Evolutionary conservation across 1,139 yeast species (phyloP), one percentile per base, ranked within the genome.

Genomic region (Debaryomyces sp.): DNA sequence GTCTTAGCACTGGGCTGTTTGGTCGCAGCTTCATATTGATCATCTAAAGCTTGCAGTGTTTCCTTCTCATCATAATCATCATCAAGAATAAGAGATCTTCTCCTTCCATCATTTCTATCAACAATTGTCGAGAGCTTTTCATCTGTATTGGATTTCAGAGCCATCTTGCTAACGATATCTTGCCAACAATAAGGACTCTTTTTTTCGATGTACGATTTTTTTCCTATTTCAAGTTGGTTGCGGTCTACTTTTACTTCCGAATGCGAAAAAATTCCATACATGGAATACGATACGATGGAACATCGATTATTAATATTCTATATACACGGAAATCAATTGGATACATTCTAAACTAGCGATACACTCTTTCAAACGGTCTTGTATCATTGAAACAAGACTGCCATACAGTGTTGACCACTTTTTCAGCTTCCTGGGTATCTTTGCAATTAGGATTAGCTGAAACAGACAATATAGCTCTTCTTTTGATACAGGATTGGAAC

Each of bases 301-400:
- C n/a, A 38, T 38, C 10, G 13, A 35, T 35, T 35, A 12, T 21
- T 17, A 21, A 9, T n/a, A 35, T n/a, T n/a, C 12, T 38, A 38
- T 38, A 27, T 38, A 38, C 41, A 38, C 15, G 32, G 15, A 9
- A 27, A 23, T 13, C 21, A 24, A 10, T 37, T n/a, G 8, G 7
- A 17, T 22, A 23, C 12, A 10, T 22, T n/a, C n/a, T n/a, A n/a
- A 9, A 32, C 42, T 55, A 87, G 55, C 87, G 74, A 63, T 89
- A 92, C 27, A 92, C 91, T 60, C 90, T 85, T 60, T 94, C 99
- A 67, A 90, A 94, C 0, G 99, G 99, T 59, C 99, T 77, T 2
- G 99, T 94, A 64, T 94, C 99, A 61, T 85, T 85, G 64, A 91
- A 95, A 64, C 99, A 94, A 30, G 95, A 86, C 54, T 86, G 88